Conservation (phyloP, 331 rosid species). For the Quercus tomentella region DNA sequence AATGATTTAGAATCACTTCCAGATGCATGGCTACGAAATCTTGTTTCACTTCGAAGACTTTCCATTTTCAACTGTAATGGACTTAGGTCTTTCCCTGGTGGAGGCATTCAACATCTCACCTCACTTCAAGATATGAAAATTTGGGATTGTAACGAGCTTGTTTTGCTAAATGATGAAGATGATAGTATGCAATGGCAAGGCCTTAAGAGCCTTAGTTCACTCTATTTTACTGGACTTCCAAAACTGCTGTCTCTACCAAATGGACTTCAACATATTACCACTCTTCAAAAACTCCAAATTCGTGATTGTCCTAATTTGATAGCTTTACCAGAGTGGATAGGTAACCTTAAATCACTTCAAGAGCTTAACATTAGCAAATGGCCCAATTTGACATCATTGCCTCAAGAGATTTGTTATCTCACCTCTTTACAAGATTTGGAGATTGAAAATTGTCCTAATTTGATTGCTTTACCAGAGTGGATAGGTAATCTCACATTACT, state of each 20-base stretch:
- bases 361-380: background rate
- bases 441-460: background rate
- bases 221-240: too few relatives aligned
- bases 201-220: too few relatives aligned
- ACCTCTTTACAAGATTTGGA: too few relatives aligned
- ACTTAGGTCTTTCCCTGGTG: background rate
- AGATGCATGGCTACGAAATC: background rate
- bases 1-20: background rate
- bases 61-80: constrained; percentile 2
- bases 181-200: too few relatives aligned
- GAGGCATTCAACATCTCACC: constrained; percentile 3
- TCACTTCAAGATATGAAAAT: constrained; percentile 8
- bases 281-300: background rate
- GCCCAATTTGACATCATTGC: too few relatives aligned
- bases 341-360: background rate
- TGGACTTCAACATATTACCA: too few relatives aligned
- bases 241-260: too few relatives aligned
- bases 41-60: constrained; percentile 4
- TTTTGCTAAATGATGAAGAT: background rate
- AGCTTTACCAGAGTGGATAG: too few relatives aligned
- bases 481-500: background rate
- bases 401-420: too few relatives aligned
- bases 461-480: background rate
- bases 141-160: constrained; percentile 7
- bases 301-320: too few relatives aligned